Evolutionary conservation across 257 asterid genomes (phyloP), one percentile per base, ranked within the genome.

Genomic region (Capsicum rhomboideum): DNA sequence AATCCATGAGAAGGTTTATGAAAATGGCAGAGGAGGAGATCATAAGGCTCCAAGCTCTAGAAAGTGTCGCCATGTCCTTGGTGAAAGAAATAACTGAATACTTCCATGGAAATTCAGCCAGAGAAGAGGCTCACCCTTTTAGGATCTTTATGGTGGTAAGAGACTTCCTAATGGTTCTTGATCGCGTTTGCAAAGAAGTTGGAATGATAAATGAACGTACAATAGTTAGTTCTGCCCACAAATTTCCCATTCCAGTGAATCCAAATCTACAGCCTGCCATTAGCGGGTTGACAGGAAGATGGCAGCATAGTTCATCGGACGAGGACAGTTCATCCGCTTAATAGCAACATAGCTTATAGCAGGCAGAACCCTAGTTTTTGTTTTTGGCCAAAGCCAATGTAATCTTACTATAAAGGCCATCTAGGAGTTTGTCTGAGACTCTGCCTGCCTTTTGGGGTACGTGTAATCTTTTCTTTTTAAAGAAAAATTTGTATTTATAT

Each of bases 11-110:
- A 54, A 31, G 84, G 80, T 93, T 97, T 85, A 82, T 86, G 89
- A 87, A 86, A 71, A 92, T 49, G 83, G 98, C 95, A 0, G 98
- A 93, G 68, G 99, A 93, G 87, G 99, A 97, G 63, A 95, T 92
- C 58, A 87, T 90, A 83, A 88, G 90, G 90, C 88, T 95, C 86
- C 98, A 92, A 88, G 98, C 98, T 18, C 95, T 92, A 71, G 99
- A 97, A 86, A 95, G 93, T 10, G 91, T 91, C 10, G 93, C 96
- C 2, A 61, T 95, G 82, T 89, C 98, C 42, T 85, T 93, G 80
- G 98, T 97, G 78, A 97, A 97, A 90, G 99, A 97, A 84, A 93
- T 97, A 53, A 97, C 99, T 0, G 98, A 97, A 68, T 97, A 97
- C 58, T 97, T 97, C 90, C 99, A 97, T 49, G 99, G 99, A 37